These are phyloP conservation scores for Cryptosporidium xiaoi DNA, from an alignment of 169 alveolate genomes.

Conservation along the genomic window DNA sequence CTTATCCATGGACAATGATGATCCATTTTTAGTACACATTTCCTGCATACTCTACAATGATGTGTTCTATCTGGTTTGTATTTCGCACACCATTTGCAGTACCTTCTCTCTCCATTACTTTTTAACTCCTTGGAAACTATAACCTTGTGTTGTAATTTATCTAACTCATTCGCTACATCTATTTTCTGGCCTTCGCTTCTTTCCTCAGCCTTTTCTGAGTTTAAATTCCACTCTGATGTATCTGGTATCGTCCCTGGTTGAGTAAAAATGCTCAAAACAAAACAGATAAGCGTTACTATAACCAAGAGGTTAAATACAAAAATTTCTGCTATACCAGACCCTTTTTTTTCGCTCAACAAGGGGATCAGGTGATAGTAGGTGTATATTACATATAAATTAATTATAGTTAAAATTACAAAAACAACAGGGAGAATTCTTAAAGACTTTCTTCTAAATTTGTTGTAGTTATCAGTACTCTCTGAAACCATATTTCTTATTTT, in stretches of 20 bases:
- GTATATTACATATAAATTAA: slow-evolving; percentile 42
- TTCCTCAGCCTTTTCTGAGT: slow-evolving; percentile 9
- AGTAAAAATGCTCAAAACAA: slow-evolving; percentile 82
- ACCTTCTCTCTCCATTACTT: slow-evolving; percentile 75
- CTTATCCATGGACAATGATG: slow-evolving; percentile 93
- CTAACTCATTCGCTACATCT: background rate
- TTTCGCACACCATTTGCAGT: slow-evolving; percentile 83
- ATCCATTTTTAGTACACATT: slow-evolving; percentile 90
- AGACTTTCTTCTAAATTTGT: slow-evolving; percentile 23
- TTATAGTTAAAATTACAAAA: slow-evolving; percentile 25
- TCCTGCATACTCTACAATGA: slow-evolving; percentile 85
- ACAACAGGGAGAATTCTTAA: slow-evolving; percentile 44
- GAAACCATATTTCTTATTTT: too few relatives aligned
- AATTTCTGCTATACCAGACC: slow-evolving; percentile 72
- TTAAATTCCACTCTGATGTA: slow-evolving; percentile 85
- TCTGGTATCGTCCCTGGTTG: slow-evolving; percentile 88
- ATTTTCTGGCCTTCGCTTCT: background rate
- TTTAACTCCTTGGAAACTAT: slow-evolving; percentile 26
- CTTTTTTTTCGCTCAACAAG: slow-evolving; percentile 8
- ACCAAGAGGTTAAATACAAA: slow-evolving; percentile 72
- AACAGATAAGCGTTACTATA: slow-evolving; percentile 81
- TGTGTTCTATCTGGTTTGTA: slow-evolving; percentile 85
- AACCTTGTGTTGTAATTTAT: background rate
- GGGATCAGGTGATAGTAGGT: slow-evolving; percentile 60
- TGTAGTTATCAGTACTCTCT: background rate